Evolutionary conservation across 495 filamentous ascomycete species (phyloP), one percentile per base, ranked within the genome.

Genomic region (Daldinia bambusicola): DNA sequence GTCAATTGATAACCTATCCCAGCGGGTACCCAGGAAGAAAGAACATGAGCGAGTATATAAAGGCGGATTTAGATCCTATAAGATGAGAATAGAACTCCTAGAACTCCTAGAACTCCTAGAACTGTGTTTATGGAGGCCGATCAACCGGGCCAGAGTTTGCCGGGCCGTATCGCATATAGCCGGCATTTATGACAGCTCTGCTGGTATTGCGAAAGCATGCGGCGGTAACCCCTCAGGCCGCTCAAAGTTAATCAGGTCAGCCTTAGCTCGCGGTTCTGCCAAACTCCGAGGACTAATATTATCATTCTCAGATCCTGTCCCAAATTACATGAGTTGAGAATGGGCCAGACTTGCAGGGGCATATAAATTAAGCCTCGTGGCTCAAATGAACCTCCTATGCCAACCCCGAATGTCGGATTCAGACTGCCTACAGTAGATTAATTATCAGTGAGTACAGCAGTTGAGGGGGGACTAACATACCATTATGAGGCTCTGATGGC

Each of bases 81-180:
- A 53, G 30, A 40, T 70, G 12, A 32, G 12, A 16, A 32, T n/a
- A n/a, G 22, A 3, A 14, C 13, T 26, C 10, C 22, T 30, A 32
- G 31, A 53, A 12, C 12, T 53, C 20, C 6, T n/a, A n/a, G 22
- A 3, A 14, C 13, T 26, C 10, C 22, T 30, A 32, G 31, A 53
- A 12, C 12, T 53, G 30, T n/a, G 26, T 13, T 32, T 10, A n/a
- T 53, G 13, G 8, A 20, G 18, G 37, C 53, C 62, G 9, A 66
- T 61, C 22, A n/a, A 59, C 48, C 22, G 50, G 40, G 20, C 20
- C 31, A 41, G 22, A 16, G 52, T 66, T 48, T 66, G 52, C 68
- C 62, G 68, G 68, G 13, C 48, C 57, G 51, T n/a, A n/a, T 31
- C 34, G 56, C 61, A 70, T 70, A 70, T 70, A 70, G 55, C 68